Evolutionary conservation across 768 basidiomycete genomes (phyloP).

Genomic region (Crucibulum laeve): DNA sequence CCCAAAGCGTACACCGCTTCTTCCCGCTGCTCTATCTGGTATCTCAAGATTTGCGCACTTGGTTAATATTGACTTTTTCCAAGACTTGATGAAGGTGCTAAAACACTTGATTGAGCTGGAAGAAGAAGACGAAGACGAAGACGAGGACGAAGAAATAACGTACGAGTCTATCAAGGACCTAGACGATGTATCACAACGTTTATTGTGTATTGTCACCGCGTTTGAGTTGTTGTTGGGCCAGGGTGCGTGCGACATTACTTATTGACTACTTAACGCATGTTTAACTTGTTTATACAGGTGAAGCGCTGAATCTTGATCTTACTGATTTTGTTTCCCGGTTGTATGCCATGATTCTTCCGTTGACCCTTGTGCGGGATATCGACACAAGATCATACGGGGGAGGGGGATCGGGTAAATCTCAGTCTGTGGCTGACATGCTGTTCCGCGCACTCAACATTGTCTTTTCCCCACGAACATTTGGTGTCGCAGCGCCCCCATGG

Average conservation of each 20-base stretch:
- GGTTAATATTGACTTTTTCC: slow-evolving; percentile 98
- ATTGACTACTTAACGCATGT: not conserved
- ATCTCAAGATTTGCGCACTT: slow-evolving; percentile 93
- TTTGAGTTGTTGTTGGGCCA: slow-evolving; percentile 96
- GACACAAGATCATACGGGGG: slow-evolving; percentile 32
- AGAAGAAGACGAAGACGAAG: slow-evolving; percentile 35
- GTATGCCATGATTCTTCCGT: slow-evolving; percentile 75
- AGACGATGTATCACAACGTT: slow-evolving; percentile 49
- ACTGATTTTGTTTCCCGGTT: slow-evolving; percentile 82
- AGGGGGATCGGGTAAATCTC: slow-evolving; percentile 20
- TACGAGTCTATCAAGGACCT: slow-evolving; percentile 10
- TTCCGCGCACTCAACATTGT: slow-evolving; percentile 82
- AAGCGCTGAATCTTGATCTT: slow-evolving; percentile 96
- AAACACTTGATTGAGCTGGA: slow-evolving; percentile 67
- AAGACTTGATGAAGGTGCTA: slow-evolving; percentile 85
- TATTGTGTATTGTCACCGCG: slow-evolving; percentile 92
- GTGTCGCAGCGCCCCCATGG: slow-evolving; percentile 54
- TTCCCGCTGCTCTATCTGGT: slow-evolving; percentile 86
- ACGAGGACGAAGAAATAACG: slow-evolving; percentile 17
- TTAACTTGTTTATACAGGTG: slow-evolving; percentile 49
- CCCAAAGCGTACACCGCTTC: slow-evolving; percentile 68
- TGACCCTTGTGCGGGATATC: slow-evolving; percentile 63
- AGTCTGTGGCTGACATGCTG: slow-evolving; percentile 61
- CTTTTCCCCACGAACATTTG: slow-evolving; percentile 70
- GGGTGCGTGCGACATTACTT: slow-evolving; percentile 42